Evolutionary conservation across 1,139 yeast species (phyloP), one percentile per base, ranked within the genome.

Genomic region (Yarrowia galli): DNA sequence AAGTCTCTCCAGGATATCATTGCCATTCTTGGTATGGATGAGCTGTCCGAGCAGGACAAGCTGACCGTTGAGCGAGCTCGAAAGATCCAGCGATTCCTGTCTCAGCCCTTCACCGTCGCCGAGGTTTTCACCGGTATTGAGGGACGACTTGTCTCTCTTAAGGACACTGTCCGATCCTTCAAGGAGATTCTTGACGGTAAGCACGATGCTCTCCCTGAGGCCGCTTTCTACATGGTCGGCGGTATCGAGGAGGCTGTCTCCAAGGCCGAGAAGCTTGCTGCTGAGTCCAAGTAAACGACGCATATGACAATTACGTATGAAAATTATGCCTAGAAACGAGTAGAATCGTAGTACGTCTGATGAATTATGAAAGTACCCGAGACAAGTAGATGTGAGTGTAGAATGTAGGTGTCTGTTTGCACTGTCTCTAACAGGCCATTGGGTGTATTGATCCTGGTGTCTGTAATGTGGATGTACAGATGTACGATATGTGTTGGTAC

Each of bases 11-110:
- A 95, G 87, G 99, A 95, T 89, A 95, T 95, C 84, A 95, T 95
- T 88, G 99, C 99, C 84, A 95, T 95, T 89, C 91, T 95, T 84
- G 99, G 99, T 93, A 95, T 95, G 99, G 99, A 95, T 85, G 99
- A 95, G 87, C 89, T 95, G 85, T 92, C 98, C 75, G 99, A 95
- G 87, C 85, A 89, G 78, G 99, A 95, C 85, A 95, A 95, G 87
- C 89, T 95, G 82, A 95, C 98, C 74, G 99, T 95, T 83, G 99
- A 95, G 88, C 95, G 99, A 88, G 99, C 99, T 77, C 93, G 99
- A 89, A 95, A 95, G 91, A 92, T 95, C 79, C 98, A 95, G 87
- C 92, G 98, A 87, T 95, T 95, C 97, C 89, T 95, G 83, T 95
- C 99, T 79, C 99, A 95, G 87, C 99, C 99, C 78, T 95, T 95